Percentiles rank a stretch among this genome's conserved stretches.
These are phyloP conservation scores for Penicillium lagena DNA, from an alignment of 495 filamentous ascomycete species.

Conservation along the genomic window DNA sequence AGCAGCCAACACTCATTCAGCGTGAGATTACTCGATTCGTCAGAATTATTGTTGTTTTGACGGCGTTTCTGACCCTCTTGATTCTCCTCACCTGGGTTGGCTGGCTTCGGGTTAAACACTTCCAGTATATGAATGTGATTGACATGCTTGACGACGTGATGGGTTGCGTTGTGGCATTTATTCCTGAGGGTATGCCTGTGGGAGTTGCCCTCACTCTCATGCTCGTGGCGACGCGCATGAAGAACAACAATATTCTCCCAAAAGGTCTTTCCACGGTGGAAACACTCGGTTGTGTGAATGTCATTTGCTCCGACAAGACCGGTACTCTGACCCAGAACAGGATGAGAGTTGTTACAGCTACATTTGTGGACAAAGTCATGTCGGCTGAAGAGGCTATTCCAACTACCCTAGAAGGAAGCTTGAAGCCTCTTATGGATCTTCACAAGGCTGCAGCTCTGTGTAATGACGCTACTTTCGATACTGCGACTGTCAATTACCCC, in stretches of 20 bases:
- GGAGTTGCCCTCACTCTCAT: conserved; percentile 54
- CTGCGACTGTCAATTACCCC: conserved; percentile 45
- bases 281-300: conserved; percentile 64
- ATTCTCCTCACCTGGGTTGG: conserved; percentile 56
- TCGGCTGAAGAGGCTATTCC: conserved; percentile 14
- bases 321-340: conserved; percentile 60
- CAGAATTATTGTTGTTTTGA: conserved; percentile 50
- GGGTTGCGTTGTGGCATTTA: conserved; percentile 64
- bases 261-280: conserved; percentile 68
- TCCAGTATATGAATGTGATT: conserved; percentile 60
- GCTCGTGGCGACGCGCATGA: conserved; percentile 59
- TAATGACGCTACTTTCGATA: conserved; percentile 65
- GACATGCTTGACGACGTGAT: conserved; percentile 62
- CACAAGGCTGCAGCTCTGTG: conserved; percentile 41
- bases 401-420: neutral
- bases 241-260: conserved; percentile 56
- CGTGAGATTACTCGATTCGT: conserved; percentile 65
- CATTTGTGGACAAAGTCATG: conserved; percentile 27
- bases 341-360: conserved; percentile 39
- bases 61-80: conserved; percentile 45
- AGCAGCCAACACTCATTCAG: conserved; percentile 56
- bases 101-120: conserved; percentile 55
- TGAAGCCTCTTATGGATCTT: conserved; percentile 13
- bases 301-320: conserved; percentile 70
- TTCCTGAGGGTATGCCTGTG: conserved; percentile 66